Evolutionary conservation across 306 rosid genomes (phyloP).

Genomic region (Citrullus mucosospermus): DNA sequence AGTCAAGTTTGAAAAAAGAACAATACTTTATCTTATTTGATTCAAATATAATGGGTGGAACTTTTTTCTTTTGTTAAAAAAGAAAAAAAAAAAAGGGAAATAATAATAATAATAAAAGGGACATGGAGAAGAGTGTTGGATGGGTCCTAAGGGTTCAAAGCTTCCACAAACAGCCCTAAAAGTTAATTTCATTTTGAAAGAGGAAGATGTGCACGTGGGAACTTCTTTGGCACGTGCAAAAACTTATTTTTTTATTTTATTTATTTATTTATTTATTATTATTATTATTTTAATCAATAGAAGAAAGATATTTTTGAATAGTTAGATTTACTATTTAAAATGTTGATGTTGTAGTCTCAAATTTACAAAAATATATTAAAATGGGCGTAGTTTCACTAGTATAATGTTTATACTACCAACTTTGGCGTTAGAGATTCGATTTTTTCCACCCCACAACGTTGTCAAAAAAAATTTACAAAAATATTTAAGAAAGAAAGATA

Average conservation of each 20-base stretch:
- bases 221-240: neutral
- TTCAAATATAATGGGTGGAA: neutral
- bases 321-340: neutral
- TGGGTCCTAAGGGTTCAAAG: constrained; percentile 1
- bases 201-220: constrained; percentile 4
- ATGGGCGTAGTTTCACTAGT: too few species aligned
- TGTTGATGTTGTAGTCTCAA: too few species aligned
- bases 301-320: neutral
- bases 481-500: too few species aligned
- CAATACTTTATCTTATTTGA: neutral
- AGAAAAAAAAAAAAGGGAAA: neutral
- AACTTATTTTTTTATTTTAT: neutral
- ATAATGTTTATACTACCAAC: too few species aligned
- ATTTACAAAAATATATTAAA: too few species aligned
- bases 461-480: too few species aligned
- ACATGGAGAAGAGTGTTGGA: neutral
- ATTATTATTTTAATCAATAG: too few species aligned
- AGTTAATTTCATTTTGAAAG: neutral
- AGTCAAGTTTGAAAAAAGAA: neutral
- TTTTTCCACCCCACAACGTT: too few species aligned
- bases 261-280: too few species aligned
- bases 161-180: neutral
- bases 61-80: too few species aligned
- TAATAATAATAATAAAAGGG: neutral
- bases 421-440: too few species aligned